Conservation (phyloP, 306 rosid species). For the Begonia peltatifolia region DNA sequence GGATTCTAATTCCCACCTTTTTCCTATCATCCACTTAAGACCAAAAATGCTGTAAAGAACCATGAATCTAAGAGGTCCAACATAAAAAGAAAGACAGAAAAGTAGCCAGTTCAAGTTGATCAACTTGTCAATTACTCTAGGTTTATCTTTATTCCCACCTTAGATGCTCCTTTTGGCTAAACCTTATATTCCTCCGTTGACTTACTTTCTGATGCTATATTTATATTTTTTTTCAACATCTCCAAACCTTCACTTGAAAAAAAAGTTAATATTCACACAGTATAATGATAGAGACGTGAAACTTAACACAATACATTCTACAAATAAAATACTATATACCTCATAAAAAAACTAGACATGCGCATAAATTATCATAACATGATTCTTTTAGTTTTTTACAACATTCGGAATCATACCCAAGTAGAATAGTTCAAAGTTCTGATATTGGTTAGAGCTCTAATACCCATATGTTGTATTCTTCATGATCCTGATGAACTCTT, state of each 20-base stretch:
- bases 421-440: background rate
- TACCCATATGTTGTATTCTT: constrained; percentile 30
- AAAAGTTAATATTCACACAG: too few species aligned
- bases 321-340: too few species aligned
- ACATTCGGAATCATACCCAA: background rate
- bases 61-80: background rate
- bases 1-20: too few species aligned
- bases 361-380: background rate
- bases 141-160: background rate
- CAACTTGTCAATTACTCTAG: background rate
- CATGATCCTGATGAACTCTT: constrained; percentile 48
- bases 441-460: constrained; percentile 9
- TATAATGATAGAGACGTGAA: too few species aligned
- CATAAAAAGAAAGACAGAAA: background rate
- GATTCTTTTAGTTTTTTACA: background rate
- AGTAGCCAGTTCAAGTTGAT: background rate
- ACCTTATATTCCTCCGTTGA: background rate
- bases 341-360: too few species aligned
- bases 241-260: too few species aligned
- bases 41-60: background rate
- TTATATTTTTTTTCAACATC: too few species aligned
- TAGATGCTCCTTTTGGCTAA: background rate
- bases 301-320: too few species aligned
- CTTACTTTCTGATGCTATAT: too few species aligned
- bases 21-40: too few species aligned